Percentiles rank a stretch among this genome's conserved stretches.
These are phyloP conservation scores for Fraxinus americana DNA, from an alignment of 257 asterid species.

Conservation along the genomic window DNA sequence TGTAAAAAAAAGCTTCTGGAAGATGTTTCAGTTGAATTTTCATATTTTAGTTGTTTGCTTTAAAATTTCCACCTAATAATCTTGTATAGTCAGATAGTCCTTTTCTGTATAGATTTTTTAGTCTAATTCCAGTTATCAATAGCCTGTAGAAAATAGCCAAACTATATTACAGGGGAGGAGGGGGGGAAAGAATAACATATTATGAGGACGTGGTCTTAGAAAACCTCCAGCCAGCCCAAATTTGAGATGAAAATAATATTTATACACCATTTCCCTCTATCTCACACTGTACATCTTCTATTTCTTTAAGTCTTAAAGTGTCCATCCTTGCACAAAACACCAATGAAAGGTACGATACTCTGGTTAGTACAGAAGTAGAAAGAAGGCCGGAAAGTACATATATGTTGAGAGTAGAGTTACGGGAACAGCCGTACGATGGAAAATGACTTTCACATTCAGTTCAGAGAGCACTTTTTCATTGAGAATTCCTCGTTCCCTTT, in stretches of 20 bases:
- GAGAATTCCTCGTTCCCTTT: slow-evolving; percentile 10
- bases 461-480: slow-evolving; percentile 7
- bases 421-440: not conserved
- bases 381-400: not conserved
- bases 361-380: too few relatives aligned
- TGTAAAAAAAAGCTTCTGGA: not conserved
- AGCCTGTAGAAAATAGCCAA: slow-evolving; percentile 2
- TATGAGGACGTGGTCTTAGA: not conserved
- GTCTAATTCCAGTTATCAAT: slow-evolving; percentile 1
- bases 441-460: slow-evolving; percentile 1
- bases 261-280: too few relatives aligned
- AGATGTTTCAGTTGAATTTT: slow-evolving; percentile 1
- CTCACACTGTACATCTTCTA: too few relatives aligned
- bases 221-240: not conserved
- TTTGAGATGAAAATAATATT: too few relatives aligned
- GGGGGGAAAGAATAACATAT: not conserved
- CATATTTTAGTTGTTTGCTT: not conserved
- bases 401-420: not conserved
- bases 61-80: not conserved
- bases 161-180: not conserved
- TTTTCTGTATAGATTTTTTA: not conserved
- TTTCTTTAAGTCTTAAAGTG: too few relatives aligned
- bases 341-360: too few relatives aligned
- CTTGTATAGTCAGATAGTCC: not conserved
- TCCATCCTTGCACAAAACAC: too few relatives aligned